A percentile compares a stretch with the other conserved stretches of the same genome.
Conservation (phyloP, 2,329 filamentous ascomycete genomes). For the Simplicillium sp. region DNA sequence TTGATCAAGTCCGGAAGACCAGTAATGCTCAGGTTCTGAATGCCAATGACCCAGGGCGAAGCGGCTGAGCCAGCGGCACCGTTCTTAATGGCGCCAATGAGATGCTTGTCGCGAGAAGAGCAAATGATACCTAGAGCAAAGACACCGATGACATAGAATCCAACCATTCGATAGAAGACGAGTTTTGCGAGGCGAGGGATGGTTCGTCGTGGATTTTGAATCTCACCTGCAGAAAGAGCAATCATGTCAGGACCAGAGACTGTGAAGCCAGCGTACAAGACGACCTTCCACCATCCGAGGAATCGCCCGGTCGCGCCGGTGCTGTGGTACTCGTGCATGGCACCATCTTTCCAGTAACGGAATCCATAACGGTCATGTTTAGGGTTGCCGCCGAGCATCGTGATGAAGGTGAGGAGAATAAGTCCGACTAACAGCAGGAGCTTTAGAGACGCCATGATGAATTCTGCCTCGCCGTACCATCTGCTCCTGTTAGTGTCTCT, state of each 20-base stretch:
- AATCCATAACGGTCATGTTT: constrained; percentile 54
- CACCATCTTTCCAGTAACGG: constrained; percentile 37
- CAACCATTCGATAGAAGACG: constrained; percentile 62
- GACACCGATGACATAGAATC: constrained; percentile 61
- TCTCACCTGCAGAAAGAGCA: constrained; percentile 44
- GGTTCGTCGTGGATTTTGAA: constrained; percentile 53
- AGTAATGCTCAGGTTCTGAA: constrained; percentile 39
- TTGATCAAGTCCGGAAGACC: constrained; percentile 47
- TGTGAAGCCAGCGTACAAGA: constrained; percentile 62
- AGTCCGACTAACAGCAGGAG: constrained; percentile 42
- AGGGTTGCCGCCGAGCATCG: constrained; percentile 61
- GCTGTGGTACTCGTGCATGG: constrained; percentile 23
- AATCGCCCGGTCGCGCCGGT: constrained; percentile 48
- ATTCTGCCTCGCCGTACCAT: constrained; percentile 33
- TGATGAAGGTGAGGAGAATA: constrained; percentile 55
- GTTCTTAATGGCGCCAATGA: constrained; percentile 34
- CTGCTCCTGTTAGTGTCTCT: constrained; percentile 4
- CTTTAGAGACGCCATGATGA: constrained; percentile 47
- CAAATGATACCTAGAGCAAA: constrained; percentile 45
- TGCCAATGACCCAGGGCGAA: constrained; percentile 53
- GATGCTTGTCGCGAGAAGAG: constrained; percentile 34
- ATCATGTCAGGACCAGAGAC: constrained; percentile 61
- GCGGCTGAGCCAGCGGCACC: constrained; percentile 44
- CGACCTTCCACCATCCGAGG: constrained; percentile 41
- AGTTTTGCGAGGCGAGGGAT: constrained; percentile 64